Evolutionary conservation across 345 rosid species (phyloP).

Genomic region (Salix koriyanagi): DNA sequence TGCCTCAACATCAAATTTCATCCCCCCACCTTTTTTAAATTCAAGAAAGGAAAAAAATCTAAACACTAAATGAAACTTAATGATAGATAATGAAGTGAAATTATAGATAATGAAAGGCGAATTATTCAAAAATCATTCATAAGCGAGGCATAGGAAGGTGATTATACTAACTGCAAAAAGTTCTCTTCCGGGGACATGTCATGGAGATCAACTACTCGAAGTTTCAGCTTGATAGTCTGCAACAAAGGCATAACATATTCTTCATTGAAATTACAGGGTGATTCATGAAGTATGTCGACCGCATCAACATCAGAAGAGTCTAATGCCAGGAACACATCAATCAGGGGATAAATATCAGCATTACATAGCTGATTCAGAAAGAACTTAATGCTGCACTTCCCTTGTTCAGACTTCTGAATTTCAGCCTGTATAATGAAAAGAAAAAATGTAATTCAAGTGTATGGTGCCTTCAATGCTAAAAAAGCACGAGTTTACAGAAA

Average conservation of each 20-base stretch:
- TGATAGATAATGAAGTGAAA: neutral
- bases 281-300: constrained; percentile 55
- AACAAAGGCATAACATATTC: constrained; percentile 57
- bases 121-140: neutral
- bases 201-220: constrained; percentile 55
- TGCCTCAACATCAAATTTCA: too few relatives aligned
- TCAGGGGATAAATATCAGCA: constrained; percentile 60
- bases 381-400: constrained; percentile 52
- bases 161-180: constrained; percentile 51
- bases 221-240: constrained; percentile 51
- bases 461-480: neutral
- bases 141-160: too few relatives aligned
- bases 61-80: neutral
- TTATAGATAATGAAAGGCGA: neutral
- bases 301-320: constrained; percentile 61
- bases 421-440: constrained; percentile 44
- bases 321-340: constrained; percentile 54
- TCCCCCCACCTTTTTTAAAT: neutral
- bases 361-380: constrained; percentile 54
- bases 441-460: neutral
- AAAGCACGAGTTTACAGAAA: neutral
- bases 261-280: constrained; percentile 50
- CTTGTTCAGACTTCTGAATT: constrained; percentile 43
- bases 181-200: constrained; percentile 52
- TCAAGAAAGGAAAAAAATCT: neutral